A percentile compares a stretch with the other conserved stretches of the same genome.
phyloP scores from a whole-genome alignment of 805 yeast species.

The Zygosaccharomyces rouxii region DNA sequence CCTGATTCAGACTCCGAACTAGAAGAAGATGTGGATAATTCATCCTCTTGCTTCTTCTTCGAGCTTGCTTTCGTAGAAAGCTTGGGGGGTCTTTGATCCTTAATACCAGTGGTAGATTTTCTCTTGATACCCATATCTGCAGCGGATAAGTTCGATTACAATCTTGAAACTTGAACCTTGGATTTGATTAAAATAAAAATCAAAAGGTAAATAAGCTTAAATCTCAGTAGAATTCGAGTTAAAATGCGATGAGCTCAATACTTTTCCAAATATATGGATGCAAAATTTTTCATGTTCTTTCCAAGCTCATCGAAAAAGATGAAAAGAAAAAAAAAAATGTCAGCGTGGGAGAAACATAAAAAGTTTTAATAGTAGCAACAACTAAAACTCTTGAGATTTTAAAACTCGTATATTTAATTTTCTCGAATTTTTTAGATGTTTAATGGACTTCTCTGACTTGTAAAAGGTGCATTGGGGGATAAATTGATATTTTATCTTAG shows the following conservation, averaged over 20 bases:
- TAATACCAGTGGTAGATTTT: conserved; percentile 10
- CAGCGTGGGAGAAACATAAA: background rate
- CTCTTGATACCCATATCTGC: conserved; percentile 18
- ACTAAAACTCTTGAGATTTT: background rate
- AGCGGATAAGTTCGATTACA: background rate
- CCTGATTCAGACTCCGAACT: conserved; percentile 52
- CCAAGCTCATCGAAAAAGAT: background rate
- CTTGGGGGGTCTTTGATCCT: conserved; percentile 26
- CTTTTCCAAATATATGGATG: background rate
- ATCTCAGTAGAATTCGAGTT: background rate
- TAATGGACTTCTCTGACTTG: background rate
- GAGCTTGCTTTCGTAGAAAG: conserved; percentile 26
- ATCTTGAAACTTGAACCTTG: background rate
- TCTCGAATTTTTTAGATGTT: too few species aligned
- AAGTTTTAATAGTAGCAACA: background rate
- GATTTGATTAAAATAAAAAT: background rate
- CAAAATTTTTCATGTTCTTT: conserved; percentile 10
- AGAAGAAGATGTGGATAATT: conserved; percentile 14
- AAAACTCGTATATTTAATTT: background rate
- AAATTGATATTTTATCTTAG: too few species aligned
- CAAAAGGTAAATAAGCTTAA: background rate
- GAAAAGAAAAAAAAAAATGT: background rate
- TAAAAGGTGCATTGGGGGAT: too few species aligned
- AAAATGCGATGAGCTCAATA: conserved; percentile 10
- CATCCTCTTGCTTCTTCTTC: conserved; percentile 13